These are phyloP conservation scores for Hymenotorrendiella dingleyae DNA, from an alignment of 2,329 filamentous ascomycete species.

Conservation along the genomic window DNA sequence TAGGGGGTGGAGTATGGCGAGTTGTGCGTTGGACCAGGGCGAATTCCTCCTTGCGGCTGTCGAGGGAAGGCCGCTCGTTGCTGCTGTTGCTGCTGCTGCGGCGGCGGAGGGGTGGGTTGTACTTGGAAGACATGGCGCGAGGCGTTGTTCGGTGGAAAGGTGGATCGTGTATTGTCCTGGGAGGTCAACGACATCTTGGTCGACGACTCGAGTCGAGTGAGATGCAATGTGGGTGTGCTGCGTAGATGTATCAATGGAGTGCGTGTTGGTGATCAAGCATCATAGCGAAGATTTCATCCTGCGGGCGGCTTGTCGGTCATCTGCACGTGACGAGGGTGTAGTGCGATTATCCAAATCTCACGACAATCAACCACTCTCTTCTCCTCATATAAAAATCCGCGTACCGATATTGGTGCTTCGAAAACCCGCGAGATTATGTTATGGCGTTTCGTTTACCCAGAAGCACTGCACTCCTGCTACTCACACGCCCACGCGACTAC, in stretches of 20 bases:
- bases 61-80: constrained; percentile 16
- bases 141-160: constrained; percentile 19
- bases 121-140: constrained; percentile 22
- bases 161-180: constrained; percentile 22
- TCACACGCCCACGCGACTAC: too few species aligned
- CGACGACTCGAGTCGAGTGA: constrained; percentile 5
- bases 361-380: too few species aligned
- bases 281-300: too few species aligned
- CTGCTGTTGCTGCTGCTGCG: constrained; percentile 18
- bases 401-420: too few species aligned
- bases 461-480: too few species aligned
- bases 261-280: not conserved
- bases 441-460: too few species aligned
- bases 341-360: too few species aligned
- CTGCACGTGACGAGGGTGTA: too few species aligned
- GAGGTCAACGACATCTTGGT: constrained; percentile 28
- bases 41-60: constrained; percentile 23
- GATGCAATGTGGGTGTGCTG: constrained; percentile 2
- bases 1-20: constrained; percentile 29
- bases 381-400: too few species aligned
- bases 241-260: constrained; percentile 19
- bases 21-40: constrained; percentile 23
- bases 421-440: too few species aligned
- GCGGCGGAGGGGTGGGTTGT: constrained; percentile 22
- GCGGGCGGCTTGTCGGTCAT: too few species aligned